A percentile compares a stretch with the other conserved stretches of the same genome.
Evolutionary conservation across 345 rosid species (phyloP).

Genomic region (Abelmoschus esculentus): DNA sequence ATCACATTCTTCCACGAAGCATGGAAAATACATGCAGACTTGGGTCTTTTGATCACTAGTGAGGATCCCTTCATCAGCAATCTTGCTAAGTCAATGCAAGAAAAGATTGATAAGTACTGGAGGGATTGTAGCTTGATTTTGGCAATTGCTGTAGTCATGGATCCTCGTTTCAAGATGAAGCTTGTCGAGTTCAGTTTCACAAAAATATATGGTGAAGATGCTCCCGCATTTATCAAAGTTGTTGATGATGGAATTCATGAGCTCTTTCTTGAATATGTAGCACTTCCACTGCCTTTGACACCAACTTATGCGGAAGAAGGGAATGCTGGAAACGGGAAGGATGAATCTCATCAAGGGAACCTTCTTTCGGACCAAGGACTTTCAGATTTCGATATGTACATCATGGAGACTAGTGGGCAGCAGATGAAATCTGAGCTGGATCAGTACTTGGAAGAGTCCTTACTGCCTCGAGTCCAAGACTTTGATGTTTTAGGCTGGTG

Average conservation of each 20-base stretch:
- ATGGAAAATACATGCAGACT: constrained; percentile 81
- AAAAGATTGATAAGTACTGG: constrained; percentile 57
- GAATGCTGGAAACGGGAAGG: constrained; percentile 22
- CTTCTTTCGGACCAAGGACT: constrained; percentile 52
- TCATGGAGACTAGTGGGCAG: constrained; percentile 67
- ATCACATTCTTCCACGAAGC: constrained; percentile 69
- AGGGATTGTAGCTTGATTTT: constrained; percentile 74
- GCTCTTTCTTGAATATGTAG: constrained; percentile 69
- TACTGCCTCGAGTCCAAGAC: constrained; percentile 67
- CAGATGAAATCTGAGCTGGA: constrained; percentile 78
- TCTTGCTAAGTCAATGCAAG: constrained; percentile 51
- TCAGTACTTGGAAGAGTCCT: constrained; percentile 76
- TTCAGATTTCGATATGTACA: constrained; percentile 69
- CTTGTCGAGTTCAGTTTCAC: constrained; percentile 93
- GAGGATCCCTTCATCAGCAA: constrained; percentile 54
- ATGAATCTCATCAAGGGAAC: constrained; percentile 32
- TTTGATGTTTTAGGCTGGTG: constrained; percentile 88
- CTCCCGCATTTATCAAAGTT: constrained; percentile 46
- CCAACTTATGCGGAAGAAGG: constrained; percentile 55
- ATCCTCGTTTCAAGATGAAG: constrained; percentile 93
- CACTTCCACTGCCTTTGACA: constrained; percentile 61
- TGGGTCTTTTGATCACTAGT: constrained; percentile 37
- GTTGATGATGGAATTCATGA: constrained; percentile 80
- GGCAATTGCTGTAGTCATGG: constrained; percentile 85
- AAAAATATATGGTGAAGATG: constrained; percentile 73